phyloP scores from a whole-genome alignment of 169 alveolate genomes.

The Sarcocystis neurona region DNA sequence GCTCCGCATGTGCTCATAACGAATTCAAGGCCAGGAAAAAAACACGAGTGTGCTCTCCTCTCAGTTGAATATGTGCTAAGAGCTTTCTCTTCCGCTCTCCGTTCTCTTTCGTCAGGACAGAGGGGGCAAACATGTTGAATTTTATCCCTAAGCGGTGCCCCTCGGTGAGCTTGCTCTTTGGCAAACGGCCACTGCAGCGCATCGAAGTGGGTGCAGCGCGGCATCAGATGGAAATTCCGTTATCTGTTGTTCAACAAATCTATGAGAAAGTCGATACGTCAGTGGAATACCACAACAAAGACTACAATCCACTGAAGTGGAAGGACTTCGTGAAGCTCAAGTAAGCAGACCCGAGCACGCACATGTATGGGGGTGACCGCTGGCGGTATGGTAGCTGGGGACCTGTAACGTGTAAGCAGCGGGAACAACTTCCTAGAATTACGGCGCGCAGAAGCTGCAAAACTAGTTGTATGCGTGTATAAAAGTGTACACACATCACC shows the following conservation, averaged over 20 bases:
- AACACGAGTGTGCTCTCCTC: no score
- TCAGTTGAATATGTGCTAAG: no score
- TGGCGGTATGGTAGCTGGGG: neutral
- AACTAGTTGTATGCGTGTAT: no score
- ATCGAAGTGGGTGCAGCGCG: conserved; percentile 68
- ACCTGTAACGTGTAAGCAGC: neutral
- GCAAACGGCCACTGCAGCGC: conserved; percentile 75
- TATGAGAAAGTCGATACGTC: neutral
- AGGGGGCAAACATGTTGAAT: conserved; percentile 72
- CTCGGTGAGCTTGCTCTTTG: conserved; percentile 70
- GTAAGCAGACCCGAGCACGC: neutral
- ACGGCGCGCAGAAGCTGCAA: no score
- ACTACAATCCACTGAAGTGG: conserved; percentile 59
- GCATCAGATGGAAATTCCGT: conserved; percentile 55
- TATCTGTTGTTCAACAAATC: conserved; percentile 12
- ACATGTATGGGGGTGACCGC: neutral
- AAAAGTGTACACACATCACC: no score
- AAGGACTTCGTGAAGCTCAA: conserved; percentile 58
- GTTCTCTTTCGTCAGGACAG: neutral
- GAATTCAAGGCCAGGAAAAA: no score
- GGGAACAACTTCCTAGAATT: no score
- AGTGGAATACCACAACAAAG: conserved; percentile 45
- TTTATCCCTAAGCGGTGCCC: conserved; percentile 70
- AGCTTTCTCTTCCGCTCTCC: neutral
- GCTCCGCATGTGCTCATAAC: no score